Conservation (phyloP, 2,329 filamentous ascomycete genomes). For the Xylariaceae sp. region DNA sequence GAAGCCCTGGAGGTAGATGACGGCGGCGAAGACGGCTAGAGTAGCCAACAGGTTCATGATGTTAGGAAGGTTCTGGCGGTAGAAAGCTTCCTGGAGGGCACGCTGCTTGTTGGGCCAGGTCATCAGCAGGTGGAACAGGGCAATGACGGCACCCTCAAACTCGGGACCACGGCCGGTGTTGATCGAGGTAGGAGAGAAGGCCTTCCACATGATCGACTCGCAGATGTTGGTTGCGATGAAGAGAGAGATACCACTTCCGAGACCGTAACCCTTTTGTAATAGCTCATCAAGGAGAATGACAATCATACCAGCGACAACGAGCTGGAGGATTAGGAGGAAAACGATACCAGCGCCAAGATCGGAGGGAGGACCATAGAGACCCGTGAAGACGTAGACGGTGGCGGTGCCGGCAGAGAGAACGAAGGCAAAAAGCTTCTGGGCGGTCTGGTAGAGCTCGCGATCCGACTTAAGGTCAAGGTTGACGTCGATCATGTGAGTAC, state of each 20-base stretch:
- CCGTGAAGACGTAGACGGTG: slow-evolving; percentile 97
- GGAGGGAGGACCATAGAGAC: slow-evolving; percentile 94
- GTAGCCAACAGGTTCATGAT: slow-evolving; percentile 98
- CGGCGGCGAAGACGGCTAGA: slow-evolving; percentile 88
- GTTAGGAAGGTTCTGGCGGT: slow-evolving; percentile 98
- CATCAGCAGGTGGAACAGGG: slow-evolving; percentile 94
- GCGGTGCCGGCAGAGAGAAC: slow-evolving; percentile 97
- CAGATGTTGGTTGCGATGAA: slow-evolving; percentile 99
- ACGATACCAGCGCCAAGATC: slow-evolving; percentile 98
- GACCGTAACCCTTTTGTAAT: slow-evolving; percentile 98
- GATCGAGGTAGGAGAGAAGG: slow-evolving; percentile 98
- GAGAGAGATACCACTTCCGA: slow-evolving; percentile 96
- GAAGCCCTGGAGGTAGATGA: slow-evolving; percentile 99
- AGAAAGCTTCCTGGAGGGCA: slow-evolving; percentile 97
- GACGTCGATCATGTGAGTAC: slow-evolving; percentile 99
- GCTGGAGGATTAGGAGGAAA: slow-evolving; percentile 96
- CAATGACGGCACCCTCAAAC: slow-evolving; percentile 98
- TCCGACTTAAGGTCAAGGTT: slow-evolving; percentile 99
- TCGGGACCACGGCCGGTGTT: slow-evolving; percentile 99
- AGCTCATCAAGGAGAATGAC: slow-evolving; percentile 99
- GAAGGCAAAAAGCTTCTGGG: slow-evolving; percentile 98
- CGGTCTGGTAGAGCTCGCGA: slow-evolving; percentile 99
- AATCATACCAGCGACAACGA: slow-evolving; percentile 95
- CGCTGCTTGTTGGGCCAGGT: slow-evolving; percentile 99
- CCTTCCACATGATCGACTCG: slow-evolving; percentile 99